Conservation (phyloP, 2,329 filamentous ascomycete species). For the Pseudogymnoascus sp. region DNA sequence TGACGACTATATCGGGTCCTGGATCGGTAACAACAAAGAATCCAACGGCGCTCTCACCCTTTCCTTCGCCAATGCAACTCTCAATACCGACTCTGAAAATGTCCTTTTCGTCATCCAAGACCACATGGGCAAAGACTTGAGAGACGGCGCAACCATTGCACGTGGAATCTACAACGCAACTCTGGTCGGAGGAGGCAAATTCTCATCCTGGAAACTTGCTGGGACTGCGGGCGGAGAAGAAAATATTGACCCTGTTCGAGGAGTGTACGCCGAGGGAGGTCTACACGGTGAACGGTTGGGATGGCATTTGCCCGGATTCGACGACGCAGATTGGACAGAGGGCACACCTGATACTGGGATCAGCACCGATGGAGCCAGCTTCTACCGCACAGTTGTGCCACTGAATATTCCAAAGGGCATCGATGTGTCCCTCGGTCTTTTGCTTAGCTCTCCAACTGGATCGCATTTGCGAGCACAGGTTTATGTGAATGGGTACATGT, state of each 20-base stretch:
- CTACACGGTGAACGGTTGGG: constrained; percentile 49
- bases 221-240: constrained; percentile 46
- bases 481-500: constrained; percentile 59
- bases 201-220: constrained; percentile 48
- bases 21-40: constrained; percentile 39
- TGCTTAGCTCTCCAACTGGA: constrained; percentile 38
- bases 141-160: constrained; percentile 38
- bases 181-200: constrained; percentile 36
- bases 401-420: constrained; percentile 42
- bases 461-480: constrained; percentile 44
- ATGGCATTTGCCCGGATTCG: constrained; percentile 49
- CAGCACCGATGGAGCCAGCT: constrained; percentile 43
- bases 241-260: constrained; percentile 46
- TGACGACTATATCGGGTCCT: constrained; percentile 46
- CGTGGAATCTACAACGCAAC: constrained; percentile 46
- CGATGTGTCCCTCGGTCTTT: constrained; percentile 49
- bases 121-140: constrained; percentile 51
- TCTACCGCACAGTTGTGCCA: constrained; percentile 45
- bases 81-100: constrained; percentile 35
- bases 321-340: constrained; percentile 37
- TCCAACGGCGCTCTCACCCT: constrained; percentile 34
- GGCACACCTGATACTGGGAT: constrained; percentile 29
- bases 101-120: constrained; percentile 49
- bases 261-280: constrained; percentile 49
- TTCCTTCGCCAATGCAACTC: constrained; percentile 41